Evolutionary conservation across 2,329 filamentous ascomycete species (phyloP).

Genomic region (Sodiomyces alkalinus): DNA sequence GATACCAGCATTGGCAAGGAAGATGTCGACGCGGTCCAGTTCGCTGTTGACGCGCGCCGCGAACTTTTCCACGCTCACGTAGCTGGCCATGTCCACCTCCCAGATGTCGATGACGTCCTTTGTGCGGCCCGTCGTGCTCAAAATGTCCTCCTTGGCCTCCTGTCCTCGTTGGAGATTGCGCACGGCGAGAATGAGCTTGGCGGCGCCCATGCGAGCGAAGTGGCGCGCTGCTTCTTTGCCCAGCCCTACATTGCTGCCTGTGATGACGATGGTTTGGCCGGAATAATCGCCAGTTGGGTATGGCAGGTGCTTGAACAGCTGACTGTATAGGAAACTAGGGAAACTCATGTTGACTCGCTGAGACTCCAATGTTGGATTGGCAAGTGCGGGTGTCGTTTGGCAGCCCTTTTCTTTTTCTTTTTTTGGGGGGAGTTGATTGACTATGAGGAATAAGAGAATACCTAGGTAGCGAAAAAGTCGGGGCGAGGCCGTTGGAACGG

Average conservation of each 20-base stretch:
- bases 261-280: slow-evolving; percentile 11
- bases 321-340: slow-evolving; percentile 3
- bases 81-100: slow-evolving; percentile 31
- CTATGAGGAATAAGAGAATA: no score
- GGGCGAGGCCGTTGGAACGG: no score
- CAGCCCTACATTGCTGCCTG: slow-evolving; percentile 10
- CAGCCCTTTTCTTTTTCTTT: no score
- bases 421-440: no score
- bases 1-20: slow-evolving; percentile 27
- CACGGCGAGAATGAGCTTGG: slow-evolving; percentile 8
- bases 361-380: neutral
- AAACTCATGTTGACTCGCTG: neutral
- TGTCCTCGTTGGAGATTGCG: slow-evolving; percentile 8
- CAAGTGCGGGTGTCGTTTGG: neutral
- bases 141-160: slow-evolving; percentile 21
- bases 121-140: slow-evolving; percentile 10
- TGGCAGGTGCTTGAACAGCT: slow-evolving; percentile 5
- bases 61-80: slow-evolving; percentile 30
- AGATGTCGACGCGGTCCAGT: slow-evolving; percentile 26
- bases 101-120: slow-evolving; percentile 28
- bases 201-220: slow-evolving; percentile 7
- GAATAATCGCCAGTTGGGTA: slow-evolving; percentile 11
- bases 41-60: slow-evolving; percentile 16
- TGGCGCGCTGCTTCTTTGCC: slow-evolving; percentile 19
- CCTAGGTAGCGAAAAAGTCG: no score